Conservation (phyloP, 495 filamentous ascomycete genomes). For the Gamarada debralockiae region DNA sequence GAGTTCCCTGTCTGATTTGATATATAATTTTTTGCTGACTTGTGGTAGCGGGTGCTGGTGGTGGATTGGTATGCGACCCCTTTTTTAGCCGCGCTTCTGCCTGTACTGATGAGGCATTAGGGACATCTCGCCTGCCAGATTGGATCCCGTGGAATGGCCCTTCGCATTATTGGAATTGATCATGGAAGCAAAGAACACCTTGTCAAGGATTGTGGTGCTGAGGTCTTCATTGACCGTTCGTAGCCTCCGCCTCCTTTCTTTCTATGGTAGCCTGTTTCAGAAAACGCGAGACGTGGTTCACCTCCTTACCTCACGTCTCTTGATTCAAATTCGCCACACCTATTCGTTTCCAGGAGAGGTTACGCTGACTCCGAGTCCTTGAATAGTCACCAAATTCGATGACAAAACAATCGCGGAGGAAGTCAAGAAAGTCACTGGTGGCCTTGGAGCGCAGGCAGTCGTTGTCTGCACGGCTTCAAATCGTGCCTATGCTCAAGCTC, state of each 20-base stretch:
- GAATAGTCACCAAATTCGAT: conserved; percentile 46
- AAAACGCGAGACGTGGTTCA: too few relatives aligned
- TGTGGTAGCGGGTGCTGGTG: conserved; percentile 53
- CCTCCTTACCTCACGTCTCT: too few relatives aligned
- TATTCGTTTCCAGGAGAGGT: too few relatives aligned
- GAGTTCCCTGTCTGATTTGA: conserved; percentile 7
- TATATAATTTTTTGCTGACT: conserved; percentile 4
- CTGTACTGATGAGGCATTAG: background rate
- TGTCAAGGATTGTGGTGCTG: conserved; percentile 58
- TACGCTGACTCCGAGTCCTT: too few relatives aligned
- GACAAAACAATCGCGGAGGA: conserved; percentile 43
- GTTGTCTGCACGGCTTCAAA: conserved; percentile 64
- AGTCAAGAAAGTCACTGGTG: conserved; percentile 52
- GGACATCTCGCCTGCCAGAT: conserved; percentile 64
- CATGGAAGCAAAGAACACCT: conserved; percentile 56
- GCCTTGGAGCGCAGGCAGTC: conserved; percentile 57
- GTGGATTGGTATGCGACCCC: conserved; percentile 44
- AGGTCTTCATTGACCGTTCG: conserved; percentile 57
- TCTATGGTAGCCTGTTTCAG: too few relatives aligned
- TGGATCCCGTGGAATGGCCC: conserved; percentile 55
- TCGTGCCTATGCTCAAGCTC: conserved; percentile 56
- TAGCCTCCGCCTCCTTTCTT: too few relatives aligned
- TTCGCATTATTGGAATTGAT: conserved; percentile 69
- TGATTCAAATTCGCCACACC: too few relatives aligned
- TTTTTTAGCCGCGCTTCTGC: background rate